Conservation (phyloP, 2,329 filamentous ascomycete species). For the Aspergillus hiratsukae region DNA sequence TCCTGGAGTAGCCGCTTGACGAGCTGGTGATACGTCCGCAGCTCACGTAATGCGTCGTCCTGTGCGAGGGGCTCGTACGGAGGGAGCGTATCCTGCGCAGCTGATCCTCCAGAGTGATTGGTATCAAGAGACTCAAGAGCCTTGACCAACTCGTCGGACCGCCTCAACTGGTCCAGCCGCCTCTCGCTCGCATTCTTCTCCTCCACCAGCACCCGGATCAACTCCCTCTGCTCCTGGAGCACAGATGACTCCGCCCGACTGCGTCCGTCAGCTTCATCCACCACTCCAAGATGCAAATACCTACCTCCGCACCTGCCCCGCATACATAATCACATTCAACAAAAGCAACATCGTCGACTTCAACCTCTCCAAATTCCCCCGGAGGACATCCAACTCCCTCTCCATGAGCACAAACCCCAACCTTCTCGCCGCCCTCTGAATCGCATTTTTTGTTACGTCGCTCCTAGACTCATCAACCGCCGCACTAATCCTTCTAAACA, state of each 20-base stretch:
- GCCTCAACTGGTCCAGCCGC: background rate
- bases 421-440: slow-evolving; percentile 7
- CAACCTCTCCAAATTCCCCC: slow-evolving; percentile 28
- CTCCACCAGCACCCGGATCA: background rate
- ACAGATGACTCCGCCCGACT: background rate
- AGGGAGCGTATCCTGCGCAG: background rate
- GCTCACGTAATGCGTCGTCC: background rate
- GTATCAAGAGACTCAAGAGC: background rate
- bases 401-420: slow-evolving; percentile 20
- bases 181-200: background rate
- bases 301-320: slow-evolving; percentile 18
- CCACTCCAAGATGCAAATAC: background rate
- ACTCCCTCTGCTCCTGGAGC: background rate
- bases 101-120: background rate
- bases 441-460: background rate
- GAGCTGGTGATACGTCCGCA: background rate
- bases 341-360: slow-evolving; percentile 27
- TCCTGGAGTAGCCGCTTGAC: background rate
- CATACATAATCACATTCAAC: slow-evolving; percentile 30
- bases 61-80: background rate
- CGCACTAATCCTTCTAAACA: slow-evolving; percentile 17
- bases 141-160: background rate
- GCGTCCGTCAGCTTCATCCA: background rate
- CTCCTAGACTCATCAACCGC: slow-evolving; percentile 1
- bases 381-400: slow-evolving; percentile 21